Evolutionary conservation across 2,329 filamentous ascomycete genomes (phyloP).

Genomic region (Gnomoniopsis sp.): DNA sequence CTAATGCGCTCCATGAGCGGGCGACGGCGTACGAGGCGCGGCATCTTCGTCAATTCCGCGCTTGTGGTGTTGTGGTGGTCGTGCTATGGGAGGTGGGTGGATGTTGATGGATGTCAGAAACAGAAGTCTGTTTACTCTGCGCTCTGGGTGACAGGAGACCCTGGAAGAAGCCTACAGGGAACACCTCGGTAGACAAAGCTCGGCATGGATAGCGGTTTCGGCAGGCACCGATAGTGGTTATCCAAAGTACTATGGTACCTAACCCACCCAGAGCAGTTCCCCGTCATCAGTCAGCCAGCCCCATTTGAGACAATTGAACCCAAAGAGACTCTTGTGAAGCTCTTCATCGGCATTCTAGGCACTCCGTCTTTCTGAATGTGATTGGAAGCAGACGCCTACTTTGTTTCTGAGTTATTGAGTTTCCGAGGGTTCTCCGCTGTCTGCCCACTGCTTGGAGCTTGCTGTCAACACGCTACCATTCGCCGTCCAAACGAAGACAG

Average conservation of each 20-base stretch:
- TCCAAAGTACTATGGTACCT: not conserved
- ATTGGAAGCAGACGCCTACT: not conserved
- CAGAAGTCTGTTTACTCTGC: not conserved
- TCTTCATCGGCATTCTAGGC: not conserved
- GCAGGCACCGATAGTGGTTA: conserved; percentile 8
- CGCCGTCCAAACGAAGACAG: not conserved
- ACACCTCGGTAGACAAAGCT: not conserved
- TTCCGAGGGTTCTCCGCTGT: not conserved
- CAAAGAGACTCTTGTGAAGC: too few relatives aligned
- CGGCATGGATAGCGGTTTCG: not conserved
- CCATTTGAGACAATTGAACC: too few relatives aligned
- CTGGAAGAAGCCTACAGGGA: not conserved
- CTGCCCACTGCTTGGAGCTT: conserved; percentile 3
- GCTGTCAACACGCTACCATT: not conserved
- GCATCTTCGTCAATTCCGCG: conserved; percentile 32
- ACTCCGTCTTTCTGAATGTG: not conserved
- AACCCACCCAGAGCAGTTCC: not conserved
- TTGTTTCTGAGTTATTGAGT: not conserved
- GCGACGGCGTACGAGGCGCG: conserved; percentile 80
- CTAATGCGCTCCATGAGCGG: conserved; percentile 78
- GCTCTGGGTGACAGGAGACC: not conserved
- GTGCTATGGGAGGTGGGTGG: not conserved
- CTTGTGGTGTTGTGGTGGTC: not conserved
- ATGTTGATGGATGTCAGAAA: not conserved
- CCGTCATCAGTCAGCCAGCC: conserved; percentile 3